Base-by-base conservation (phyloP, 345 rosid species). In the Brassica juncea region DNA sequence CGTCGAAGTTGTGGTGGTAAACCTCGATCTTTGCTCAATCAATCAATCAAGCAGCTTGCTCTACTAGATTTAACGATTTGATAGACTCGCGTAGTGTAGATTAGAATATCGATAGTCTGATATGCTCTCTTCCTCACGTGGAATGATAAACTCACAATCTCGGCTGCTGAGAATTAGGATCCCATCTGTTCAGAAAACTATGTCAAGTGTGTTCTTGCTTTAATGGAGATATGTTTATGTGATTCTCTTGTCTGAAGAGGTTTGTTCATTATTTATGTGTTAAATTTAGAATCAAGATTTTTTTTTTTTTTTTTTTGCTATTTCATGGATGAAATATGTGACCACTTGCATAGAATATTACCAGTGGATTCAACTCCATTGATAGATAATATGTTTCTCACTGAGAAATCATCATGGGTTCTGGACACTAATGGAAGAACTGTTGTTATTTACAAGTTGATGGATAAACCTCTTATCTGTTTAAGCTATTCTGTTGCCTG, bases 1-100 rank as follows among this genome's bases (percentile, higher is more conserved):
- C 58, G 2, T 52, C 2, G 63, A 11, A 1, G 31, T 23, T 25
- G n/a, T 47, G 27, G 49, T 2, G 44, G 27, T 3, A 65, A 32
- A 15, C 11, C 3, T 34, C 69, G 15, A 65, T 35, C 69, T 9
- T 65, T 19, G 76, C 63, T 77, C n/a, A 42, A 42, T 42, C 21
- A 47, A 69, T 42, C 55, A 35, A 71, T 12, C 59, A 66, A 55
- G 30, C 16, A 62, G 23, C 12, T 64, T 4, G 59, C 25, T 71
- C 57, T 52, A n/a, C 34, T 32, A 3, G 32, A 19, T 7, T 7
- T 8, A 8, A 27, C 4, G 25, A 54, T 39, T 39, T 4, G 25
- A 28, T 68, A 30, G 57, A 19, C 14, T 34, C 5, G 19, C 5
- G 19, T 44, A 37, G 12, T 9, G 76, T 61, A 6, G 30, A 15